Evolutionary conservation across 495 filamentous ascomycete genomes (phyloP), one percentile per base, ranked within the genome.

Genomic region (Xylaria cubensis): DNA sequence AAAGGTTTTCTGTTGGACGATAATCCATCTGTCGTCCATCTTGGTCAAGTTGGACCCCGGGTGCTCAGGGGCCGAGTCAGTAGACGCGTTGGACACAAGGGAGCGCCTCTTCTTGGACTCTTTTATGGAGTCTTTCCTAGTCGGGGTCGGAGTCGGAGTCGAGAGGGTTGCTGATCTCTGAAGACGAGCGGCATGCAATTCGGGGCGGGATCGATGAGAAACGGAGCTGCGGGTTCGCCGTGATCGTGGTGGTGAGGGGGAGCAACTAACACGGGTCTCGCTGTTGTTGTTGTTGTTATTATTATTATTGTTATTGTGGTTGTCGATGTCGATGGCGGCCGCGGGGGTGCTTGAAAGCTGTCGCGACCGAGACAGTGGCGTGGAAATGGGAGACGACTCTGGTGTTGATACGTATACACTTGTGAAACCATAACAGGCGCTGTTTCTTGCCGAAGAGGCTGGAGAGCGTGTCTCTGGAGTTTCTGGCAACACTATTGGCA

Each of bases 1-100:
- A 81, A 98, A 98, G n/a, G 96, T 99, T 88, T 98, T 99, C 81
- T 98, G 92, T 85, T 98, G 95, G 78, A 97, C 95, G 77, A 90
- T 93, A 78, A 98, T 91, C 95, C 95, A 98, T 84, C 91, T 91
- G 86, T 95, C 92, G 85, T 97, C 86, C 87, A 89, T 89, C 78
- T 81, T 88, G 76, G 71, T 79, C 59, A 80, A 73, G 67, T 76
- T 77, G 73, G 79, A 80, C 74, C 80, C 80, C 77, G 78, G 81
- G 75, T 76, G 80, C 71, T 82, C 77, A 70, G 74, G 74, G 77
- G 73, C 48, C 73, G 72, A 69, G 63, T 71, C 46, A 67, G 68
- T 64, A 71, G 63, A 74, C 50, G 44, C 50, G 77, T 73, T 79
- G 70, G 75, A 75, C 70, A 34, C 74, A 72, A 59, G 74, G 70